Conservation (phyloP, 352 stramenopile species). For the Globisporangium mamillatum region DNA sequence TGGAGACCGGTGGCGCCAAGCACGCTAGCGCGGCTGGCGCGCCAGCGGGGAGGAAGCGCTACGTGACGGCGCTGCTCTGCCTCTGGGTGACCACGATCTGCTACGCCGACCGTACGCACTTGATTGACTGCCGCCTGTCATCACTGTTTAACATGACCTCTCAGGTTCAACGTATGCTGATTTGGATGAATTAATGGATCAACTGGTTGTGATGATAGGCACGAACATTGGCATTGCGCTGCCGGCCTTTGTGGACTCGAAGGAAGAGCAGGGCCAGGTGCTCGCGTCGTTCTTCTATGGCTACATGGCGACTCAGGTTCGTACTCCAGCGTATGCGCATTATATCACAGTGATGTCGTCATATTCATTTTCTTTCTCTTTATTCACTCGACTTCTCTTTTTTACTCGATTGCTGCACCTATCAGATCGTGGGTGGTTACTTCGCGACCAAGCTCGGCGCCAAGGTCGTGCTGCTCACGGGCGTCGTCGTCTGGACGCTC, state of each 20-base stretch:
- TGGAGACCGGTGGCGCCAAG: conserved; percentile 3
- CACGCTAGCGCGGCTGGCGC: not conserved
- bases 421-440: conserved; percentile 73
- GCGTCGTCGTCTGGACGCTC: conserved; percentile 81
- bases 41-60: conserved; percentile 41
- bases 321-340: no score
- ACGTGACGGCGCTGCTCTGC: conserved; percentile 71
- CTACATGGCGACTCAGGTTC: conserved; percentile 83
- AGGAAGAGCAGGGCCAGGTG: conserved; percentile 76
- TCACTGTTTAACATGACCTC: not conserved
- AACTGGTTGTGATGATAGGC: conserved; percentile 25
- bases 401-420: conserved; percentile 1
- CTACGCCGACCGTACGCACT: conserved; percentile 73
- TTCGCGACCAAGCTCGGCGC: conserved; percentile 64
- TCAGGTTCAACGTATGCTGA: not conserved
- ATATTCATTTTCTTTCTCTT: not conserved
- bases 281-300: conserved; percentile 87
- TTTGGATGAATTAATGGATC: not conserved
- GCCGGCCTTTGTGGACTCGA: conserved; percentile 68
- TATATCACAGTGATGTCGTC: no score
- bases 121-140: not conserved
- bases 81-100: conserved; percentile 79
- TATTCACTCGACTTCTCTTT: no score
- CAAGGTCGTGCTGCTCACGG: conserved; percentile 70
- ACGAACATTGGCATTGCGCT: conserved; percentile 88